phyloP scores from a whole-genome alignment of 495 filamentous ascomycete species.

The Penicillium atrosanguineum region DNA sequence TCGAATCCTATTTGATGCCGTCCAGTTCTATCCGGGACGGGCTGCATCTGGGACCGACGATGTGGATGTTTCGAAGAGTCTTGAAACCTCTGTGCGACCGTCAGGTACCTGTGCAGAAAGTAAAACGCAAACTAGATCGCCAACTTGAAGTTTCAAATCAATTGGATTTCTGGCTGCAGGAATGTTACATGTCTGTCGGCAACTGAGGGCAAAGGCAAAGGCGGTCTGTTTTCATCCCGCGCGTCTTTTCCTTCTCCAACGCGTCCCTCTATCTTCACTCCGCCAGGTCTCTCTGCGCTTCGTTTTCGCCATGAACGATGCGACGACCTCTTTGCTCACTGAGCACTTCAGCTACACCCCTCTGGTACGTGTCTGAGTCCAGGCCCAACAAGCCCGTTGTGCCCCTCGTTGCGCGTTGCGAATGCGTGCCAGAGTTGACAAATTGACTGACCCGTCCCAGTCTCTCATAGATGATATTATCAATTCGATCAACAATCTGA shows the following conservation, averaged over 20 bases:
- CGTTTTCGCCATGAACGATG: conserved; percentile 40
- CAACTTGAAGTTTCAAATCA: neutral
- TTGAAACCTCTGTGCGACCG: conserved; percentile 5
- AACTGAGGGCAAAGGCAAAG: conserved; percentile 2
- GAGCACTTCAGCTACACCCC: conserved; percentile 96
- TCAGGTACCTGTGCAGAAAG: conserved; percentile 1
- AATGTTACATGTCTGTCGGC: neutral
- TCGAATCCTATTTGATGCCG: neutral
- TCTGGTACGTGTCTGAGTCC: conserved; percentile 59
- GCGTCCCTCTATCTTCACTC: conserved; percentile 12
- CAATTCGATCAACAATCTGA: conserved; percentile 87
- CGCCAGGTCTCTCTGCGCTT: neutral
- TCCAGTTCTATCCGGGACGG: neutral
- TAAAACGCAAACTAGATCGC: neutral
- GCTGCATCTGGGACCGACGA: neutral
- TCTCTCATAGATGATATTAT: conserved; percentile 95
- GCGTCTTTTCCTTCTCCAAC: conserved; percentile 23
- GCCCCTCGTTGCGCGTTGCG: conserved; percentile 1
- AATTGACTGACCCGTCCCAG: conserved; percentile 44
- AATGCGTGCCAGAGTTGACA: conserved; percentile 11
- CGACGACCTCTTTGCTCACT: conserved; percentile 73
- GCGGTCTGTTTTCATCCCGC: conserved; percentile 22
- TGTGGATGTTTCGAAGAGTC: conserved; percentile 2
- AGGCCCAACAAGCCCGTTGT: neutral
- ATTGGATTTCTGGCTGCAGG: neutral